Evolutionary conservation across 2,329 filamentous ascomycete genomes (phyloP), one percentile per base, ranked within the genome.

Genomic region (Chrysosphaeria jannelii): DNA sequence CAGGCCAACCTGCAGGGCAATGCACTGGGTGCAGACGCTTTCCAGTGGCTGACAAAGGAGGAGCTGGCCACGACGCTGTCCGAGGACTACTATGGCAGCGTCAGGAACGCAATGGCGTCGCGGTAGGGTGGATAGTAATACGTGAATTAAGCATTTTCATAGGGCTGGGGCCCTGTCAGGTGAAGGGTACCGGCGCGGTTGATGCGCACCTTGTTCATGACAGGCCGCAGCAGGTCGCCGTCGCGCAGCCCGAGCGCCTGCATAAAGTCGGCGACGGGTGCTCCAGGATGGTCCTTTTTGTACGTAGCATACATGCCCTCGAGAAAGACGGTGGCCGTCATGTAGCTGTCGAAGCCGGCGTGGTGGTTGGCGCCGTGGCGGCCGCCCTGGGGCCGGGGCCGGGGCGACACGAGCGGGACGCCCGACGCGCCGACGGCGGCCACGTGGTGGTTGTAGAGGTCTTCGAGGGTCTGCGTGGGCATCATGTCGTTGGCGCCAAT

Each of bases 1-100:
- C 85, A 93, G 48, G 76, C 70, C 14, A 60, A 90, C 42, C 44
- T 93, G 24, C 50, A 51, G 30, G 53, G 51, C 28, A 90, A 85
- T 46, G 48, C 51, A 29, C 56, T 71, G 27, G 71, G 68, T 5
- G 51, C 85, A 25, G 53, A 55, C 25, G 76, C 91, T 41, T 97
- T 85, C 50, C 65, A 72, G 47, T 97, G 85, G 85, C 46, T 93
- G 37, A 69, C 74, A 13, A 79, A 70, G 44, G 75, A 90, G 30
- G 85, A 97, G 56, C 55, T 93, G 26, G 43, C 67, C 42, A 49
- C 62, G 34, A 51, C 54, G 31, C 56, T 91, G 21, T 46, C 56
- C 14, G 42, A 46, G 4, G 51, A 58, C 27, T 90, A 90, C 48
- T 90, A 63, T 51, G 55, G 48, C 30, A 55, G 57, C 27, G 58